Percentiles rank a stretch among this genome's conserved stretches.
These are phyloP conservation scores for Boletales sp. DNA, from an alignment of 768 basidiomycete species.

Conservation along the genomic window DNA sequence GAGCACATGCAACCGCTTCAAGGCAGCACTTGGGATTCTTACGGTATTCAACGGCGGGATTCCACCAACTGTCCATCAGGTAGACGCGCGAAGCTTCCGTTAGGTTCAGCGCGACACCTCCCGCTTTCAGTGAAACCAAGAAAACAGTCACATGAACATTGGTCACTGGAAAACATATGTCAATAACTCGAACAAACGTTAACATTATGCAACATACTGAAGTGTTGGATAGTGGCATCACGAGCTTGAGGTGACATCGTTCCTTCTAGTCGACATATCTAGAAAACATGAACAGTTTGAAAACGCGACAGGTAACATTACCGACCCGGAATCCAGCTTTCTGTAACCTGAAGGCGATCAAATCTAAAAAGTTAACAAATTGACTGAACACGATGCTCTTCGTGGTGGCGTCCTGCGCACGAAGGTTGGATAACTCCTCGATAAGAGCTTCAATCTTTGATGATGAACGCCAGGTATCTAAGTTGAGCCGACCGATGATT, in stretches of 20 bases:
- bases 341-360: conserved; percentile 91
- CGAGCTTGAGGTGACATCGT: conserved; percentile 96
- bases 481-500: conserved; percentile 85
- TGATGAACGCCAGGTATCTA: conserved; percentile 91
- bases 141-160: conserved; percentile 96
- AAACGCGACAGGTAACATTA: conserved; percentile 3
- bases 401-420: conserved; percentile 81
- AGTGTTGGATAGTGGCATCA: conserved; percentile 91
- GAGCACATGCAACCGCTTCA: background rate
- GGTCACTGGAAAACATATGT: conserved; percentile 55
- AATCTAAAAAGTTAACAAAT: conserved; percentile 89
- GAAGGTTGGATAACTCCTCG: conserved; percentile 86
- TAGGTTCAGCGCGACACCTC: conserved; percentile 87
- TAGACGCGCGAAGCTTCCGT: conserved; percentile 92
- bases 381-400: conserved; percentile 98
- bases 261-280: conserved; percentile 94
- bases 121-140: conserved; percentile 92
- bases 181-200: background rate
- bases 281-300: conserved; percentile 3
- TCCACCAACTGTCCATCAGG: conserved; percentile 99
- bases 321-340: conserved; percentile 85
- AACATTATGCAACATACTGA: conserved; percentile 52
- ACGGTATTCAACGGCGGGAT: conserved; percentile 92
- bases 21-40: conserved; percentile 29
- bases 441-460: conserved; percentile 96